Evolutionary conservation across 257 asterid species (phyloP), one percentile per base, ranked within the genome.

Genomic region (Solanum pinnatisectum): DNA sequence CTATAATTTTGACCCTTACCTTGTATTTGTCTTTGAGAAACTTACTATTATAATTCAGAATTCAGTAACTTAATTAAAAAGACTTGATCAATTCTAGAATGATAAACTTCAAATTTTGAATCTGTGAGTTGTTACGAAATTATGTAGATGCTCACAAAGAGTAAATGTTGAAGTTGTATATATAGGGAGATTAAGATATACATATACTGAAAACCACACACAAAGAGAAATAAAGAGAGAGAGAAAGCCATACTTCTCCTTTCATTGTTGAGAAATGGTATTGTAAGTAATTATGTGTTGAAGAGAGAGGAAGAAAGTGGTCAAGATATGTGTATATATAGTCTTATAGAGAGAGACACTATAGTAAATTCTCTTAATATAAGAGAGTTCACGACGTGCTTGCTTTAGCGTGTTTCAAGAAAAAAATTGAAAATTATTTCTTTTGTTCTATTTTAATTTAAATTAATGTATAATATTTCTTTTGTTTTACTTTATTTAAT

Each of bases 201-300:
- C 32, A 67, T 10, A 65, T 27, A 27, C 23, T 68, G 4, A 13
- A 87, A 14, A 87, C 0, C 4, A 63, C 5, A 83, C 3, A 88
- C 3, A 76, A 10, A 49, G 10, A 71, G 25, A 8, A 10, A 32
- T 73, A 78, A 20, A 84, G 59, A 83, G 63, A 85, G 32, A 52
- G 42, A 44, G 27, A 33, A 18, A 32, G 7, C 81, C 90, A 91
- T 92, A 92, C 95, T 91, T 93, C 92, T 89, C 87, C 91, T 78
- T 90, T 89, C 72, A 68, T 86, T 82, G 70, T 89, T 59, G 85
- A 68, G 82, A 46, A 70, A 77, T 16, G 12, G 23, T 52, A 16
- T 25, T 25, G 27, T 60, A 35, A 22, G 42, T 71, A 71, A 71
- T 52, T 52, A 52, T 33, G 18, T 44, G 20, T 14, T 56, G 86